Base-by-base conservation (phyloP, 2,329 filamentous ascomycete species). In the Corniculantispora saksenae region DNA sequence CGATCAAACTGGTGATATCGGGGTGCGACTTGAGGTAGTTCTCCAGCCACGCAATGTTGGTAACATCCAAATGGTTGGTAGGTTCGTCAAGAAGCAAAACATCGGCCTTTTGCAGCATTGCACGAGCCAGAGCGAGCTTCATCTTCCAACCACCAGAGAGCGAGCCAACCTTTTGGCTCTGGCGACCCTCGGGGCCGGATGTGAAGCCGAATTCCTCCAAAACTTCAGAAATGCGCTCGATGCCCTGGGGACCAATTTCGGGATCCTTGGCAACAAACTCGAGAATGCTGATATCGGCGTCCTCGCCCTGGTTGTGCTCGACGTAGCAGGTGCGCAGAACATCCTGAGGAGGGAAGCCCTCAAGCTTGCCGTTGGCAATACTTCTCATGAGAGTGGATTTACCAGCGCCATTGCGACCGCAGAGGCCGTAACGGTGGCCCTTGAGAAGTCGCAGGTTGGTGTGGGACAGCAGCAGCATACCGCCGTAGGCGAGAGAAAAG, bases 21-120 rank as follows among this genome's bases (percentile, higher is more conserved):
- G n/a, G n/a, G 95, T 95, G 99, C 85, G 97, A 98, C 89, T 98
- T 98, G 74, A 99, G 81, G 82, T 99, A 99, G 83, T 99, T 95
- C 83, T 99, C 96, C 66, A 99, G 85, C 95, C 95, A 99, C 89
- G 99, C 95, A 78, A 95, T 99, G 72, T 96, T 95, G 81, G 99
- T 95, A 73, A 99, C 87, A 85, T 99, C 95, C 88, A 99, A 91
- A 88, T 99, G 95, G 76, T 95, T 95, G 70, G 95, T 99, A 51
- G 95, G 95, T 84, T 99, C 95, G 78, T 99, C 95, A 74, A 99
- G 93, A 70, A 99, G 87, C 59, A 99, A 89, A 65, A 99, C 86
- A 21, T 93, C 95, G 43, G 96, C 95, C 87, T 96, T 97, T 82
- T 99, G 94, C 84, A 99, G 99, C 61, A 99, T 90, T 65, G 95